Evolutionary conservation across 768 basidiomycete genomes (phyloP).

Genomic region (Xanthoconium stramineum): DNA sequence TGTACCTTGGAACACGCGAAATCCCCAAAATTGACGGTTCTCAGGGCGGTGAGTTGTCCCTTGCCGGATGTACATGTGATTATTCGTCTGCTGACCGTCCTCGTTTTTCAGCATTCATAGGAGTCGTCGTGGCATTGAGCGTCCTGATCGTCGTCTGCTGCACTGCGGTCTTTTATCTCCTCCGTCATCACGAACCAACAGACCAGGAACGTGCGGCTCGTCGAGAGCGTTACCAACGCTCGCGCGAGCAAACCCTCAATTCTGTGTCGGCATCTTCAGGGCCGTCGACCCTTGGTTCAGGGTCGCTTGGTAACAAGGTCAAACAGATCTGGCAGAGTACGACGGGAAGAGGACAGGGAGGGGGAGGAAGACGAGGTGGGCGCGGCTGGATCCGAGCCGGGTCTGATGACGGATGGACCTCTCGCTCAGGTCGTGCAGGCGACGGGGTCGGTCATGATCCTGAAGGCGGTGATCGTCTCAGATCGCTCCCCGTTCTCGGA

Average conservation of each 20-base stretch:
- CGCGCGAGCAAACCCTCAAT: conserved; percentile 20
- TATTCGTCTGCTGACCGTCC: background rate
- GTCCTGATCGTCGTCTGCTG: conserved; percentile 52
- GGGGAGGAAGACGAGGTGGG: conserved; percentile 26
- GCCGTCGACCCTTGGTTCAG: conserved; percentile 12
- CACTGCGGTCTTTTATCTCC: conserved; percentile 52
- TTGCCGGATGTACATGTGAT: no score
- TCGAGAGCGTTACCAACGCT: conserved; percentile 29
- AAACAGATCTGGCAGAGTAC: conserved; percentile 26
- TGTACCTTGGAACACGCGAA: conserved; percentile 24
- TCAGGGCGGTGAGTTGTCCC: conserved; percentile 39
- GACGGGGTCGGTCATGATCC: background rate
- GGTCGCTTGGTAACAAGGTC: conserved; percentile 27
- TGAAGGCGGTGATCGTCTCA: background rate
- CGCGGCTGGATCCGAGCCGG: conserved; percentile 53
- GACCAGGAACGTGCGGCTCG: conserved; percentile 38
- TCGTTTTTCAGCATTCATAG: conserved; percentile 51
- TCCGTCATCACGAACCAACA: conserved; percentile 47
- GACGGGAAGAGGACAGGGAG: conserved; percentile 2
- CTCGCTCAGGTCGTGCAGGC: conserved; percentile 20
- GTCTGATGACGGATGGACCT: conserved; percentile 48
- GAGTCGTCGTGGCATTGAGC: conserved; percentile 52
- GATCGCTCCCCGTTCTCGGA: background rate
- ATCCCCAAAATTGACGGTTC: conserved; percentile 51
- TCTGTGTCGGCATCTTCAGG: conserved; percentile 10